Conservation (phyloP, 805 yeast genomes). For the Teunomyces tritomae region DNA sequence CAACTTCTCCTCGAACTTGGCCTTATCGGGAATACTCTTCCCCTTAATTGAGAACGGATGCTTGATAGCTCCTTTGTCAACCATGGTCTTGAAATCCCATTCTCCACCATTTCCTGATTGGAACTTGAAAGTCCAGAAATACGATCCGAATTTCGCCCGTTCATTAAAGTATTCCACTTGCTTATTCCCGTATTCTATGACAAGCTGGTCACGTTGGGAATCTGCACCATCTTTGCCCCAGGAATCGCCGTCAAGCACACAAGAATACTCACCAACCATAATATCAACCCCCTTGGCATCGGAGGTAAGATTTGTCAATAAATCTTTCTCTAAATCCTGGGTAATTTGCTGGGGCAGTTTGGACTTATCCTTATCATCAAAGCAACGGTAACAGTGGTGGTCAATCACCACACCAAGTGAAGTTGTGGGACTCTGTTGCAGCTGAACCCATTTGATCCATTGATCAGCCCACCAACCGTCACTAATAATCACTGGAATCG, state of each 20-base stretch:
- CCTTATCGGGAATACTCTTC: conserved; percentile 36
- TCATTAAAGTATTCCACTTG: conserved; percentile 48
- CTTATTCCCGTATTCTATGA: conserved; percentile 57
- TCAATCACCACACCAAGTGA: conserved; percentile 71
- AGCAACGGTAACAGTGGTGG: conserved; percentile 83
- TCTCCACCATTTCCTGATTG: conserved; percentile 91
- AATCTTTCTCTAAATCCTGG: conserved; percentile 49
- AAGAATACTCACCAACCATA: conserved; percentile 86
- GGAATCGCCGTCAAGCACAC: conserved; percentile 73
- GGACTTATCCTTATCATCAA: conserved; percentile 66
- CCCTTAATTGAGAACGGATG: conserved; percentile 21
- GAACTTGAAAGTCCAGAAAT: conserved; percentile 90
- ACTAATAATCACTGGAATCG: conserved; percentile 73
- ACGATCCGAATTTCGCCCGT: conserved; percentile 67
- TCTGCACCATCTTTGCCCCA: conserved; percentile 58
- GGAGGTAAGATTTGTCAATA: conserved; percentile 48
- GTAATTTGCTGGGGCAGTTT: conserved; percentile 67
- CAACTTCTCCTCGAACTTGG: conserved; percentile 40
- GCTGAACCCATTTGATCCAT: conserved; percentile 67
- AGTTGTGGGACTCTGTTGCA: conserved; percentile 33
- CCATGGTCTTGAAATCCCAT: conserved; percentile 88
- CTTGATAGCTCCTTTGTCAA: conserved; percentile 51
- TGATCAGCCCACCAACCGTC: conserved; percentile 93
- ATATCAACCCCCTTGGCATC: conserved; percentile 56
- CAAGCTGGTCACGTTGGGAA: conserved; percentile 50